phyloP scores from a whole-genome alignment of 441 rosid species.

The Theobroma grandiflorum region DNA sequence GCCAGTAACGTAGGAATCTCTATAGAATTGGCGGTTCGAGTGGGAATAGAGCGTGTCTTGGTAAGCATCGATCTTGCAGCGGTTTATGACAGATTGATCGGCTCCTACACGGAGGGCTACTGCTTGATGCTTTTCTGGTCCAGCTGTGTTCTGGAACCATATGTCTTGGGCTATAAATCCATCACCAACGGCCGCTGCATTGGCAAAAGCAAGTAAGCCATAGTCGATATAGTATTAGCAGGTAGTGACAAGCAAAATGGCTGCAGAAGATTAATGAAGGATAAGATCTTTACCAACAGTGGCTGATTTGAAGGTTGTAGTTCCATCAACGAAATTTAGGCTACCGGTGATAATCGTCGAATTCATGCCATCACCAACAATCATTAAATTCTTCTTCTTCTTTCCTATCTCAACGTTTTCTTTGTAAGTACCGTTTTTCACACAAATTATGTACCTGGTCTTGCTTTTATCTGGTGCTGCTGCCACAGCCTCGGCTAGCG shows the following conservation, averaged over 20 bases:
- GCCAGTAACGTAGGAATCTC: slow-evolving; percentile 57
- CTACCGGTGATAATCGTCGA: slow-evolving; percentile 60
- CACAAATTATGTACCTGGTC: slow-evolving; percentile 60
- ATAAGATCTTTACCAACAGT: slow-evolving; percentile 54
- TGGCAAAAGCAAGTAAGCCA: not conserved
- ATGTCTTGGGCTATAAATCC: slow-evolving; percentile 86
- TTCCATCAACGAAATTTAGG: slow-evolving; percentile 56
- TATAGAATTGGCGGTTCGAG: slow-evolving; percentile 70
- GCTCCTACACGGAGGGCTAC: slow-evolving; percentile 78
- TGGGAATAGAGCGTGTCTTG: slow-evolving; percentile 80
- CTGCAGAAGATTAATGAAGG: not conserved
- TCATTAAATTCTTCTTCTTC: slow-evolving; percentile 58
- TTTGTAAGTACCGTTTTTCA: slow-evolving; percentile 68
- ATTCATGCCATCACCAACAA: slow-evolving; percentile 64
- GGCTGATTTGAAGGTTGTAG: slow-evolving; percentile 64
- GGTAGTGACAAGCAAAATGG: not conserved
- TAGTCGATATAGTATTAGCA: not conserved
- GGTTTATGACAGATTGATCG: slow-evolving; percentile 68
- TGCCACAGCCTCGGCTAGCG: slow-evolving; percentile 58
- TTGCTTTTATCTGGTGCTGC: slow-evolving; percentile 60
- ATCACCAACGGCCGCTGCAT: slow-evolving; percentile 66
- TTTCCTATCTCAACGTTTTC: slow-evolving; percentile 61
- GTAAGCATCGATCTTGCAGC: slow-evolving; percentile 67
- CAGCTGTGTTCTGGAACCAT: slow-evolving; percentile 77
- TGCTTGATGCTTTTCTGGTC: slow-evolving; percentile 74